phyloP scores from a whole-genome alignment of 106 monocot species.

The Iris macrosiphon region DNA sequence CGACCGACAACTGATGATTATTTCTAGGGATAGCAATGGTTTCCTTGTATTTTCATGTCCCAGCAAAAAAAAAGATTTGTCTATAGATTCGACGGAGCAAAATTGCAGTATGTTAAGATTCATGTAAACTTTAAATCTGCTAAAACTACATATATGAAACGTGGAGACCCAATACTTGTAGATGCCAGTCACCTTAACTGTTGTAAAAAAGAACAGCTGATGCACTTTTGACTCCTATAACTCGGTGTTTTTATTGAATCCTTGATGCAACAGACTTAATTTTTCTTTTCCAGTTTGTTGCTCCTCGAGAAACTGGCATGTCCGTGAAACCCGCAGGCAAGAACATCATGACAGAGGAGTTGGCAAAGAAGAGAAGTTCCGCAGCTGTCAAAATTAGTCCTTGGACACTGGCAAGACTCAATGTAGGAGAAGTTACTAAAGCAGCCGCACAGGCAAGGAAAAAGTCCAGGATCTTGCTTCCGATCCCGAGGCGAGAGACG shows the following conservation, averaged over 20 bases:
- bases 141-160: too few relatives aligned
- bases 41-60: too few relatives aligned
- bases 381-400: constrained; percentile 37
- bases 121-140: too few relatives aligned
- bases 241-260: background rate
- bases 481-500: constrained; percentile 18
- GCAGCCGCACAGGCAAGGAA: constrained; percentile 39
- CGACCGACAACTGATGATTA: too few relatives aligned
- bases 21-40: too few relatives aligned
- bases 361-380: constrained; percentile 22
- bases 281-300: constrained; percentile 21
- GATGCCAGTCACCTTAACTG: too few relatives aligned
- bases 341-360: constrained; percentile 12
- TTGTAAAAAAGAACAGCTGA: too few relatives aligned
- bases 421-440: constrained; percentile 42
- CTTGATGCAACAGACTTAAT: background rate
- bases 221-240: too few relatives aligned
- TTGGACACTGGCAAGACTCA: constrained; percentile 42
- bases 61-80: too few relatives aligned
- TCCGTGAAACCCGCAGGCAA: constrained; percentile 13
- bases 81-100: too few relatives aligned
- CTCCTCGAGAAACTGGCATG: constrained; percentile 27
- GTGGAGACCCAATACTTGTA: too few relatives aligned
- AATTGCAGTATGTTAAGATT: too few relatives aligned
- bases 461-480: constrained; percentile 38